Base-by-base conservation (phyloP, 305 asterid species). In the Rubia occidens region DNA sequence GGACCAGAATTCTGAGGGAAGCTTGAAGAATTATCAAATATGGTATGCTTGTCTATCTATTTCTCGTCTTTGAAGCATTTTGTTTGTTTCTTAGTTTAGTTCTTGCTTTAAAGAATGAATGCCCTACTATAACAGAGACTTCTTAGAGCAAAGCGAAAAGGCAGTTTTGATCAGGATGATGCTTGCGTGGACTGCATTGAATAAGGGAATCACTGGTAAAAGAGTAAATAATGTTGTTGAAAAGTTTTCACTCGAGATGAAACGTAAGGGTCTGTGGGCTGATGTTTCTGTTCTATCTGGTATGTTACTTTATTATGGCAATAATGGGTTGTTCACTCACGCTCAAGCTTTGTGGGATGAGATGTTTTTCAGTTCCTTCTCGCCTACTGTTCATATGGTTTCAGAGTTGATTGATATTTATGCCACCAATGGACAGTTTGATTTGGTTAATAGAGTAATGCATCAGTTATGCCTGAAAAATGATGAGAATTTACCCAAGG, bases 21-120 rank as follows among this genome's bases (percentile, higher is more conserved):
- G 84, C 68, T 63, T 95, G 56, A 94, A 94, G 82, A 94, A 94
- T 79, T 94, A 94, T 81, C 99, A 90, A 73, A 81, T 14, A 24
- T 59, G 40, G 35, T 29, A 29, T 29, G 35, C 35, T 29, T 29
- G 35, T 29, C 35, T 29, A 29, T 29, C 35, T 2, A 29, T 29
- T 29, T 29, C 35, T 29, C 35, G 3, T 29, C 35, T 29, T 29
- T 29, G 35, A 1, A 29, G 35, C 35, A 29, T 29, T 29, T 29
- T 29, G 35, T 29, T 29, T 29, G 35, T 29, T 29, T 29, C 35
- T 29, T 29, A 29, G 35, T 29, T 29, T 29, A 29, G 35, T 29
- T 29, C 0, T 29, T 29, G 35, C 35, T 51, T 11, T 20, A 20
- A 37, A 18, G 7, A 56, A 51, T 8, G 24, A 18, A 40, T 40